Evolutionary conservation across 495 filamentous ascomycete genomes (phyloP).

Genomic region (Xylaria palmicola): DNA sequence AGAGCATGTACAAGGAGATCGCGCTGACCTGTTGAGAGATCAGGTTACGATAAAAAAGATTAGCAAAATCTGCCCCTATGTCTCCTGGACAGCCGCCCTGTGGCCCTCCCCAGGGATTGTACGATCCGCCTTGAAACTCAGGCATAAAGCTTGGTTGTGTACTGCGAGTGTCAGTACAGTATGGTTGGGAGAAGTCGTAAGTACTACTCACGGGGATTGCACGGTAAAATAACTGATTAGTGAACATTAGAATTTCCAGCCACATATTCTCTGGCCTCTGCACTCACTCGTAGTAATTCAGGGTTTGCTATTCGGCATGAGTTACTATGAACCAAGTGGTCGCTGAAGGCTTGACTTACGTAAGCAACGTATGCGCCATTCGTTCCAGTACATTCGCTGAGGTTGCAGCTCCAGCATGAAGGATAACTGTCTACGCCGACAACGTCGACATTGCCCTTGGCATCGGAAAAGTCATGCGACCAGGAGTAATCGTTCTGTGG

Average conservation of each 20-base stretch:
- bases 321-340: neutral
- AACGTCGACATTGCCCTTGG: slow-evolving; percentile 57
- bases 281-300: slow-evolving; percentile 43
- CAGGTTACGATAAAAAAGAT: slow-evolving; percentile 58
- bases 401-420: slow-evolving; percentile 61
- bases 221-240: slow-evolving; percentile 21
- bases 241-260: neutral
- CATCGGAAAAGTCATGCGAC: slow-evolving; percentile 48
- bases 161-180: neutral
- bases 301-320: slow-evolving; percentile 25
- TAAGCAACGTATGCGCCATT: slow-evolving; percentile 57
- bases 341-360: slow-evolving; percentile 14
- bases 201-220: slow-evolving; percentile 30
- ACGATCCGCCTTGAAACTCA: slow-evolving; percentile 65
- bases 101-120: slow-evolving; percentile 61
- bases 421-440: slow-evolving; percentile 60
- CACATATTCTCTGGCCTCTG: neutral
- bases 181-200: no score
- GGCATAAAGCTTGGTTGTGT: slow-evolving; percentile 59
- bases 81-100: slow-evolving; percentile 48
- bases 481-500: slow-evolving; percentile 34
- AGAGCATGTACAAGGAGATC: slow-evolving; percentile 52
- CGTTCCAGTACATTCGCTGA: slow-evolving; percentile 51
- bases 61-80: slow-evolving; percentile 53
- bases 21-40: slow-evolving; percentile 46